phyloP scores from a whole-genome alignment of 23 red algal species.

The Cyanidium caldarium region DNA sequence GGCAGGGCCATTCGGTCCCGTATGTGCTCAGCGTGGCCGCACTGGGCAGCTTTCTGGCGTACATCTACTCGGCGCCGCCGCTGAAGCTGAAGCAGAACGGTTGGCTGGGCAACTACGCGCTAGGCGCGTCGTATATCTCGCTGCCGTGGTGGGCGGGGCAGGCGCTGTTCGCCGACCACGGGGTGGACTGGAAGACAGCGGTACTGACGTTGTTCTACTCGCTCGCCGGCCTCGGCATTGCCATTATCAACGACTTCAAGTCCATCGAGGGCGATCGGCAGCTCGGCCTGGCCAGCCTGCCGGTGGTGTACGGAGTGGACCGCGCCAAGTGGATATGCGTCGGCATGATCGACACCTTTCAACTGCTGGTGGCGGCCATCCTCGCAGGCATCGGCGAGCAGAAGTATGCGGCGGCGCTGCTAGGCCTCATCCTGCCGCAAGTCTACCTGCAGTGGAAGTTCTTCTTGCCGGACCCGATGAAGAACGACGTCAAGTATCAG shows the following conservation, averaged over 20 bases:
- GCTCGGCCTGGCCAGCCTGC: slow-evolving; percentile 64
- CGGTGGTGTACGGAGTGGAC: slow-evolving; percentile 88
- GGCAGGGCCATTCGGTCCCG: slow-evolving; percentile 50
- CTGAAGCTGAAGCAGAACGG: slow-evolving; percentile 99
- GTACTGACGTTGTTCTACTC: slow-evolving; percentile 90
- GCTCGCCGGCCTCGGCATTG: slow-evolving; percentile 93
- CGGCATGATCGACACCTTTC: slow-evolving; percentile 89
- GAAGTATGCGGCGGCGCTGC: slow-evolving; percentile 56
- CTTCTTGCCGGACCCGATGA: slow-evolving; percentile 82
- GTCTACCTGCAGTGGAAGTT: slow-evolving; percentile 61
- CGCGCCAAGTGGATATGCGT: slow-evolving; percentile 85
- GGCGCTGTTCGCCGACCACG: slow-evolving; percentile 34
- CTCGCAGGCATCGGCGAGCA: slow-evolving; percentile 48
- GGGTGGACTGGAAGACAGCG: slow-evolving; percentile 86
- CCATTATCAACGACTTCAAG: slow-evolving; percentile 98
- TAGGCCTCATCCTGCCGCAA: slow-evolving; percentile 63
- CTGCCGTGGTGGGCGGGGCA: slow-evolving; percentile 99
- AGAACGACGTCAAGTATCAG: slow-evolving; percentile 98
- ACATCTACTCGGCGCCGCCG: slow-evolving; percentile 95
- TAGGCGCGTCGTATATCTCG: slow-evolving; percentile 86
- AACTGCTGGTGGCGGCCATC: slow-evolving; percentile 69
- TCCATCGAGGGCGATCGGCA: slow-evolving; percentile 74
- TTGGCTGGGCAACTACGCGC: slow-evolving; percentile 84
- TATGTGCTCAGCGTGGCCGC: slow-evolving; percentile 29
- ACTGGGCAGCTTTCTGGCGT: slow-evolving; percentile 70